phyloP scores from a whole-genome alignment of 176 grass and related monocot species.

The Zoysia pacifica region DNA sequence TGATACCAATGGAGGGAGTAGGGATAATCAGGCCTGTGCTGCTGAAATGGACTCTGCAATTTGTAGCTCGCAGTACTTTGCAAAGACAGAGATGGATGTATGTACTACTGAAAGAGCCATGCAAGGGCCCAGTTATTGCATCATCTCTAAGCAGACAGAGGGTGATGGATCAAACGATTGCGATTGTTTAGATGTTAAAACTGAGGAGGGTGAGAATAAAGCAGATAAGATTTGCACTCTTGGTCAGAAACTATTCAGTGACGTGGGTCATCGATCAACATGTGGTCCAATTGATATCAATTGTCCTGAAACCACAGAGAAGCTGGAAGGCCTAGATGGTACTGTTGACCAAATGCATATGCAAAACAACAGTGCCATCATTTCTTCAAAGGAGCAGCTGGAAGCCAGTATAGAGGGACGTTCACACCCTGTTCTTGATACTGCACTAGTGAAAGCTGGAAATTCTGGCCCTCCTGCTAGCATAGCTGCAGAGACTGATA shows the following conservation, averaged over 20 bases:
- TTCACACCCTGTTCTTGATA: slow-evolving; percentile 29
- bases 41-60: slow-evolving; percentile 68
- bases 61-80: slow-evolving; percentile 67
- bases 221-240: slow-evolving; percentile 22
- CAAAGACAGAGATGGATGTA: slow-evolving; percentile 60
- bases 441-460: slow-evolving; percentile 23
- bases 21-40: slow-evolving; percentile 66
- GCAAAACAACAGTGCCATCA: background rate
- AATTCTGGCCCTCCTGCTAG: slow-evolving; percentile 5
- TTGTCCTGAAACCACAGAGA: slow-evolving; percentile 42
- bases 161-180: slow-evolving; percentile 28
- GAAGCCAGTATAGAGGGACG: slow-evolving; percentile 40
- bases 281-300: slow-evolving; percentile 44
- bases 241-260: slow-evolving; percentile 29
- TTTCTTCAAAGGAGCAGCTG: slow-evolving; percentile 34
- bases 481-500: slow-evolving; percentile 28
- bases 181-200: slow-evolving; percentile 27
- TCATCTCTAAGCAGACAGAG: slow-evolving; percentile 13
- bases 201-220: slow-evolving; percentile 43
- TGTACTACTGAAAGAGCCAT: slow-evolving; percentile 35
- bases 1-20: slow-evolving; percentile 60
- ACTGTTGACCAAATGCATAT: slow-evolving; percentile 22
- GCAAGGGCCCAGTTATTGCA: slow-evolving; percentile 30
- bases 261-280: slow-evolving; percentile 28
- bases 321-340: slow-evolving; percentile 28